Conservation (phyloP, 768 basidiomycete species). For the Amanita phalloides region DNA sequence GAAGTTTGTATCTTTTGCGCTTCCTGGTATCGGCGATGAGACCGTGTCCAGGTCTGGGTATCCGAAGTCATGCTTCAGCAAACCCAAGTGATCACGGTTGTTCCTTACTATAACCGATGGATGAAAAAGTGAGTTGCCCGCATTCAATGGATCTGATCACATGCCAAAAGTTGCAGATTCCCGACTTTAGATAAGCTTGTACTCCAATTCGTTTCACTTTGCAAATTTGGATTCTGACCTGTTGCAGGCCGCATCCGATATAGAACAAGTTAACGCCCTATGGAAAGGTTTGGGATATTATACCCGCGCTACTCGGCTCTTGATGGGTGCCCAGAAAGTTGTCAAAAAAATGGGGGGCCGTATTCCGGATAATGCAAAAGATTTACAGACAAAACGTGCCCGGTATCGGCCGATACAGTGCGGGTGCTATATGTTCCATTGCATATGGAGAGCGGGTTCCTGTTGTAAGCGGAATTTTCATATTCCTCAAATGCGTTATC, state of each 20-base stretch:
- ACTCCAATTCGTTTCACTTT: conserved; percentile 15
- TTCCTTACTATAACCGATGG: conserved; percentile 88
- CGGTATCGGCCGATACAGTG: conserved; percentile 84
- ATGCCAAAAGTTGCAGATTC: conserved; percentile 38
- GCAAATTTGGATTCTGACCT: conserved; percentile 6
- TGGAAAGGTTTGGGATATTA: conserved; percentile 96
- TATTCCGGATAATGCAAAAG: conserved; percentile 71
- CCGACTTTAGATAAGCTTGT: conserved; percentile 74
- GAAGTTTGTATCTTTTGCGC: conserved; percentile 41
- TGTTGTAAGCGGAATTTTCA: conserved; percentile 46
- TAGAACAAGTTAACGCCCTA: conserved; percentile 77
- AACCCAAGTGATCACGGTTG: conserved; percentile 89
- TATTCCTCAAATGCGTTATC: neutral
- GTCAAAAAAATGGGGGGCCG: conserved; percentile 54
- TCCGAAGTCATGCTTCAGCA: conserved; percentile 96
- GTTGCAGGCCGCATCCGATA: conserved; percentile 49
- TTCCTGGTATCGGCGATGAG: neutral
- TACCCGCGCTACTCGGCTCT: conserved; percentile 71
- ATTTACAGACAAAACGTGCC: conserved; percentile 78
- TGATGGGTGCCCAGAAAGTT: conserved; percentile 75
- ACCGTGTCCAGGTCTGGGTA: conserved; percentile 58
- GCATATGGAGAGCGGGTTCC: conserved; percentile 78
- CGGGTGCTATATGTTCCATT: conserved; percentile 78
- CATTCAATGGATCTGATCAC: neutral
- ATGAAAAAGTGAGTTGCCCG: conserved; percentile 50